Conservation (phyloP, 169 alveolate genomes). For the Plasmodium ovale region DNA sequence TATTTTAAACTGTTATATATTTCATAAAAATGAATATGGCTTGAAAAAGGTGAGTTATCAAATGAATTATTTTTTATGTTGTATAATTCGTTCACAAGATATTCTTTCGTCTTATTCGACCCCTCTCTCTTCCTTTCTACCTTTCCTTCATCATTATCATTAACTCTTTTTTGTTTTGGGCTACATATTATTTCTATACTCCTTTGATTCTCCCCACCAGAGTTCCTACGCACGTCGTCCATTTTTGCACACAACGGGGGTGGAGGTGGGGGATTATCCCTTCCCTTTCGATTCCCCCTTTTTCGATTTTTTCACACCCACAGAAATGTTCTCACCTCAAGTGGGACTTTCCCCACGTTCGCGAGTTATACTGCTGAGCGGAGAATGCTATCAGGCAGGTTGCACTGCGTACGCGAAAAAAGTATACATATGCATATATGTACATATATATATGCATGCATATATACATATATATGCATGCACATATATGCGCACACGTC, state of each 20-base stretch:
- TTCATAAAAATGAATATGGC: slow-evolving; percentile 69
- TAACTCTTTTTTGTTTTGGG: not conserved
- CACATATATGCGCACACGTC: not conserved
- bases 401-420: not conserved
- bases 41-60: slow-evolving; percentile 48
- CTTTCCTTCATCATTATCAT: not conserved
- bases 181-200: slow-evolving; percentile 1
- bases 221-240: not conserved
- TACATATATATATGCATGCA: not conserved
- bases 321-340: no score
- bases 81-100: slow-evolving; percentile 42
- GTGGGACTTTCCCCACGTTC: not conserved
- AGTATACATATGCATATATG: not conserved
- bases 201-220: not conserved
- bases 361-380: no score
- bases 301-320: no score
- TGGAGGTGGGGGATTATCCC: not conserved
- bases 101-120: not conserved
- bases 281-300: no score
- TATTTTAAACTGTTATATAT: slow-evolving; percentile 55
- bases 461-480: not conserved
- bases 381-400: no score
- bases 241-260: not conserved
- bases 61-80: slow-evolving; percentile 43
- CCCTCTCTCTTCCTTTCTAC: not conserved